Conservation (phyloP, 73 alveolate species). For the Uronychia binucleata region DNA sequence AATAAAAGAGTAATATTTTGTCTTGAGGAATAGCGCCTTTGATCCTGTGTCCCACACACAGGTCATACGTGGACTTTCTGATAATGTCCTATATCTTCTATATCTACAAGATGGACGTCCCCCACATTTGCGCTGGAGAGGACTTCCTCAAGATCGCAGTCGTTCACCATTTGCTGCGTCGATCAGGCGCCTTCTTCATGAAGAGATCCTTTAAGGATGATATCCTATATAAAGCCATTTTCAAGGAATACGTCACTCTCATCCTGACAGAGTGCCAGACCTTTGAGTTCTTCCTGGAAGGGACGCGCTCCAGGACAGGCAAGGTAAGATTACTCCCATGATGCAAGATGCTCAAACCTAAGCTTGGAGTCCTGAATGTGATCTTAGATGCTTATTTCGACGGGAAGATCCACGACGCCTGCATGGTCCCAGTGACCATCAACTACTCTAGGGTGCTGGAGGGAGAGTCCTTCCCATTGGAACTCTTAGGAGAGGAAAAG, state of each 20-base stretch:
- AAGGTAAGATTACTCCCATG: too few relatives aligned
- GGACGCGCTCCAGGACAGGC: conserved; percentile 91
- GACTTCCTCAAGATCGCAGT: conserved; percentile 79
- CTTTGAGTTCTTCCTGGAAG: conserved; percentile 86
- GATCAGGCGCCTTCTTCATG: conserved; percentile 88
- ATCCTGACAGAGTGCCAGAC: conserved; percentile 62
- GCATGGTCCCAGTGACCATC: conserved; percentile 84
- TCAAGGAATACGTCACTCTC: conserved; percentile 75
- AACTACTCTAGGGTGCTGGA: conserved; percentile 89
- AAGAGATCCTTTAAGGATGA: conserved; percentile 52
- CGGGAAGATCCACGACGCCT: conserved; percentile 66
- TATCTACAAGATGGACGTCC: conserved; percentile 74
- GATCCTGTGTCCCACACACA: conserved; percentile 83
- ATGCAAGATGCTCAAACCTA: conserved; percentile 82
- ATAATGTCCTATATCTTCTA: conserved; percentile 73
- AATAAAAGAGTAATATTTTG: not conserved
- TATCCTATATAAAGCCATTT: conserved; percentile 68
- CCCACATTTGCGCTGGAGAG: conserved; percentile 86
- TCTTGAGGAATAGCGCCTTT: conserved; percentile 54
- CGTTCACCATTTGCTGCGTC: conserved; percentile 68
- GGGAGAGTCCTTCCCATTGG: conserved; percentile 90
- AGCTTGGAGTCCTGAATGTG: conserved; percentile 69
- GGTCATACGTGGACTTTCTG: conserved; percentile 86
- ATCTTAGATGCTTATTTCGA: conserved; percentile 72
- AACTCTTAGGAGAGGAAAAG: conserved; percentile 89